Base-by-base conservation (phyloP, 2,329 filamentous ascomycete species). In the Chaetomiaceae sp. region DNA sequence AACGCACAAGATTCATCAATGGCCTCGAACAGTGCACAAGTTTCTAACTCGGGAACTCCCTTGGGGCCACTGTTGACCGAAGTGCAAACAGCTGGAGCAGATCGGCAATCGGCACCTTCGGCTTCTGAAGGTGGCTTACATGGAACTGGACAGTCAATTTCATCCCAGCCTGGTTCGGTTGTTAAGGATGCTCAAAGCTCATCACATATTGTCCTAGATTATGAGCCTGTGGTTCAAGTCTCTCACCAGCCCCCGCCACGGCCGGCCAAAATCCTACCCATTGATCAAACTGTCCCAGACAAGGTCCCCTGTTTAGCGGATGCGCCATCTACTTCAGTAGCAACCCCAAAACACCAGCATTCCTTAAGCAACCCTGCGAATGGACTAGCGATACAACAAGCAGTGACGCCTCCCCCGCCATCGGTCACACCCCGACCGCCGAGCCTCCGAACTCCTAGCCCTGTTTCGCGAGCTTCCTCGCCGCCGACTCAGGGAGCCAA, bases 401-500 rank as follows among this genome's bases (percentile, higher is more conserved):
- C 37, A 0, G 42, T 41, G 32, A 48, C 50, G 2, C 54, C 58
- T 3, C 41, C 52, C 3, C 51, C 48, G 4, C 37, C 43, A 5
- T 23, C 50, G 18, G 32, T 40, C 6, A 29, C 48, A 4, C 37
- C 50, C 10, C 45, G 30, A 6, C 47, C 44, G 10, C 48, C 50
- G 9, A 38, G 18, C 30, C 32, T 30, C 32, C 42, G 41, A 1
- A 54, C 37, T 3, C 52, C 56, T 2, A 57, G 54, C 21, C 54
- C 57, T 18, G 23, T 50, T 16, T 55, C 52, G 5, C 51, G 51
- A 3, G 49, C 51, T 18, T 53, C 58, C 2, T 53, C 52, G 2
- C 42, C 42, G 7, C 14, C 47, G 3, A 37, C 48, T 16, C 48
- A 41, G 4, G 30, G 21, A n/a, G 23, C 13, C 38, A 41, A 36